phyloP scores from a whole-genome alignment of 805 yeast species.

The Candida ulmi region DNA sequence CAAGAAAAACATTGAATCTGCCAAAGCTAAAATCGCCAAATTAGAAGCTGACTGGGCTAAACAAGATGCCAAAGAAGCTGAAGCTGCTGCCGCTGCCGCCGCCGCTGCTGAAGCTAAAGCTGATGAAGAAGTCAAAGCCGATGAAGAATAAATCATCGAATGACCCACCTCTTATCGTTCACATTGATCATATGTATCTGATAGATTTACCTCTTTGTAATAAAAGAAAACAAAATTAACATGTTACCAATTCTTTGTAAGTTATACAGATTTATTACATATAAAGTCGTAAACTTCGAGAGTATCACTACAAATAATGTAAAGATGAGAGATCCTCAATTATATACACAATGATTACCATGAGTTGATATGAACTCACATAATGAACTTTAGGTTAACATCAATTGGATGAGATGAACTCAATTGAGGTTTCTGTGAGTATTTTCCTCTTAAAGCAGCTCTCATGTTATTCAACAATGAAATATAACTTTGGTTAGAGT shows the following conservation, averaged over 20 bases:
- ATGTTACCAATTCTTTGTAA: no score
- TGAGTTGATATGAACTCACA: constrained; percentile 10
- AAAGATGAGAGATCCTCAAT: no score
- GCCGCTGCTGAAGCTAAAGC: constrained; percentile 8
- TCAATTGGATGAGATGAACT: constrained; percentile 68
- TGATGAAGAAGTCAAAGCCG: constrained; percentile 6
- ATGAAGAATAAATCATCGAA: constrained; percentile 8
- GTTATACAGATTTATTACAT: no score
- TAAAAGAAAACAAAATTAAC: no score
- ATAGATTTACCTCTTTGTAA: no score
- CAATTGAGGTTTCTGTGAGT: constrained; percentile 69
- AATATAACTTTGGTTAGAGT: constrained; percentile 53
- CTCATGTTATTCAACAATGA: constrained; percentile 59
- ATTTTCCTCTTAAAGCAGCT: constrained; percentile 48
- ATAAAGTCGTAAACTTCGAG: no score
- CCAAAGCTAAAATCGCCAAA: constrained; percentile 70
- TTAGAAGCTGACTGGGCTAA: constrained; percentile 48
- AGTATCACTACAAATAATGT: no score
- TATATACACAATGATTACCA: no score
- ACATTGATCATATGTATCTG: no score
- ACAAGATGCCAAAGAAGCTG: constrained; percentile 36
- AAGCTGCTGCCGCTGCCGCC: constrained; percentile 8
- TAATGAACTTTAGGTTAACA: constrained; percentile 35
- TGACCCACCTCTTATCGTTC: no score
- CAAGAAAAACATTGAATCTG: constrained; percentile 64